Evolutionary conservation across 202 grass and related monocot genomes (phyloP), one percentile per base, ranked within the genome.

Genomic region (Eragrostis tef): DNA sequence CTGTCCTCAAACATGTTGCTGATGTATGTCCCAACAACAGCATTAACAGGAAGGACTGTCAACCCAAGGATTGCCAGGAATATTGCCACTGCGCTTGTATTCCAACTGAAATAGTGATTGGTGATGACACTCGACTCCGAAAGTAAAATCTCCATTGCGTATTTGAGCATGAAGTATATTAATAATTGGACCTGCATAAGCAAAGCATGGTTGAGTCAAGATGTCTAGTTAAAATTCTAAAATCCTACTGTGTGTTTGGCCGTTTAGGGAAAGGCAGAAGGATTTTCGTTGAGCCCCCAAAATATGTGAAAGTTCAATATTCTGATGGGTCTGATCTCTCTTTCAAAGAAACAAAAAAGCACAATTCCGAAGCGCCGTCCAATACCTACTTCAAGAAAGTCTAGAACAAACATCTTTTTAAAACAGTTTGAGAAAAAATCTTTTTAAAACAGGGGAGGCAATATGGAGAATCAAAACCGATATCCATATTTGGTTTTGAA

Each of bases 141-240:
- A 80, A 98, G 86, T 82, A 94, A 82, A 81, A 94, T 93, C 77
- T 98, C 94, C 94, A 98, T 94, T 8, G 94, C 92, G 14, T 94
- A 98, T 85, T 98, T 98, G 67, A 98, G 92, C 94, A 98, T 98
- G 88, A 98, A 98, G 65, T 98, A 98, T 84, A 93, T 98, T 76
- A 98, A 70, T 70, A 98, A 67, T 73, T 98, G 94, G 73, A 98
- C 94, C 94, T 98, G 64, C 19, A 84, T 39, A 25, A 79, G 56
- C 46, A 70, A 83, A 90, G 11, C 27, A 65, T 11, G 57, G 11
- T 53, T 67, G 24, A 31, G 46, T 82, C 45, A 74, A 62, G 14
- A 78, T 43, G 26, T 74, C 8, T 9, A 34, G 11, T 29, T 62
- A 7, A 24, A 29, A 78, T 61, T 46, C 7, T 9, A 67, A 41